Percentiles rank a stretch among this genome's conserved stretches.
Conservation (phyloP, 495 filamentous ascomycete genomes). For the Daldinia caldariorum region DNA sequence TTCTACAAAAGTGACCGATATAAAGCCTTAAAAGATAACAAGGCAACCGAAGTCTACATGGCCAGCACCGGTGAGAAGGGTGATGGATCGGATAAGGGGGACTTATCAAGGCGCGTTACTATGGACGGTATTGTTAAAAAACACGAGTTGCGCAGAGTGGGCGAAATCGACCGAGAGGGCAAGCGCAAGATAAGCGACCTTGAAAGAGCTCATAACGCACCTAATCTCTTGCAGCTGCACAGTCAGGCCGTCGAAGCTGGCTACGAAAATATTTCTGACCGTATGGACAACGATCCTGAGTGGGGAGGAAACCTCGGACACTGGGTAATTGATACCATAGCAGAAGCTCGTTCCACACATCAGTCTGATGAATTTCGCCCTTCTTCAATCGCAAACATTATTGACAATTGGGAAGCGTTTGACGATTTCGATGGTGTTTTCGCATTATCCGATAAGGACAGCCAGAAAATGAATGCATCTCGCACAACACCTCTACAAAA, state of each 20-base stretch:
- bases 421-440: neutral
- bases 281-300: neutral
- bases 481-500: neutral
- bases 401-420: neutral
- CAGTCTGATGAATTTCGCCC: neutral
- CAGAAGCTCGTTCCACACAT: neutral
- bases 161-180: neutral
- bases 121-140: neutral
- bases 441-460: neutral
- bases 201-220: neutral
- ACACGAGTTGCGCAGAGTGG: neutral
- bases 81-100: neutral
- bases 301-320: neutral
- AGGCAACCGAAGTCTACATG: neutral
- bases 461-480: too few relatives aligned
- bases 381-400: neutral
- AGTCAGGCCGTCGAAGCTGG: neutral
- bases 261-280: neutral
- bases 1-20: neutral
- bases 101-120: neutral
- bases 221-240: neutral
- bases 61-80: neutral
- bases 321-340: neutral
- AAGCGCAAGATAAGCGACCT: neutral
- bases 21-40: neutral